Conservation (phyloP, 768 basidiomycete species). For the Punctularia strigosozonata region DNA sequence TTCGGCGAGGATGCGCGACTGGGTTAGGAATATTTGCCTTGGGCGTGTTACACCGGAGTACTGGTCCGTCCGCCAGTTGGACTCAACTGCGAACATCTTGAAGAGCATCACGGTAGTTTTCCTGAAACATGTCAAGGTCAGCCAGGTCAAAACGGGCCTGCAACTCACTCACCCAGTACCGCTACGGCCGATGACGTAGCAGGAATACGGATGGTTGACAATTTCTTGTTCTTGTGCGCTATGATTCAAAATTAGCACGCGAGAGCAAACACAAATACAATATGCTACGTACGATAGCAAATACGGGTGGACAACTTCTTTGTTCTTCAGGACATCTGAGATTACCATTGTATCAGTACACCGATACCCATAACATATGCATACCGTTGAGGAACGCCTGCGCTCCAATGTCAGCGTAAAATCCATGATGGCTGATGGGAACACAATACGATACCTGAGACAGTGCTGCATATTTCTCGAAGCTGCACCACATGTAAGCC, state of each 20-base stretch:
- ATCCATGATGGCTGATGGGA: neutral
- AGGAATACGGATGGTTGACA: slow-evolving; percentile 48
- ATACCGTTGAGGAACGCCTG: slow-evolving; percentile 25
- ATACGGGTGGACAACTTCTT: slow-evolving; percentile 26
- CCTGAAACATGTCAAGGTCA: slow-evolving; percentile 28
- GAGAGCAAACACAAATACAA: no score
- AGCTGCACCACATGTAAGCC: slow-evolving; percentile 14
- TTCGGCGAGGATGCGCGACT: slow-evolving; percentile 48
- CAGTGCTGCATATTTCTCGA: slow-evolving; percentile 36
- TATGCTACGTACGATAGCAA: no score
- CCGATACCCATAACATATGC: slow-evolving; percentile 4
- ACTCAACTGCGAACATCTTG: slow-evolving; percentile 61
- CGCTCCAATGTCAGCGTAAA: no score
- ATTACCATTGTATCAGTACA: no score
- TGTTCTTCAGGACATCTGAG: slow-evolving; percentile 37
- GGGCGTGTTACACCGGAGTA: slow-evolving; percentile 28
- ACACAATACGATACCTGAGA: slow-evolving; percentile 19
- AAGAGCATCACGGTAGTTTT: slow-evolving; percentile 73
- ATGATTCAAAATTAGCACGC: no score
- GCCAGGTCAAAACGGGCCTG: neutral
- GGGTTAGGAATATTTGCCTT: slow-evolving; percentile 63
- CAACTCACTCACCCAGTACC: slow-evolving; percentile 48
- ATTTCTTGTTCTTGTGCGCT: slow-evolving; percentile 41
- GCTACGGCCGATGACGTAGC: slow-evolving; percentile 50
- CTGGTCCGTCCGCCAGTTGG: slow-evolving; percentile 31